Conservation (phyloP, 257 asterid species). For the Scutellaria barbata region DNA sequence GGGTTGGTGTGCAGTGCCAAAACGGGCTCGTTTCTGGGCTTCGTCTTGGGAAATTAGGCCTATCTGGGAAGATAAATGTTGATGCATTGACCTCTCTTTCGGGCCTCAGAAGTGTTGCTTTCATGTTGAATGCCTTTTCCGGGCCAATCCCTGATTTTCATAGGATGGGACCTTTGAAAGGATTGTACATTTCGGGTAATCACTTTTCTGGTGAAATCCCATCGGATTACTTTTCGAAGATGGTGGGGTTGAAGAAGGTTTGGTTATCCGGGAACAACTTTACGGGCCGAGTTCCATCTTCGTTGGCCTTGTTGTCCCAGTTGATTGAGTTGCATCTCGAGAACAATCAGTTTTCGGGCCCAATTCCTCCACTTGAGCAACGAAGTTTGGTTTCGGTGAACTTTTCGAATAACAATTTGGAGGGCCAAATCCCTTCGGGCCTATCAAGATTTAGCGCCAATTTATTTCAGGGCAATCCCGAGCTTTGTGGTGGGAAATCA, state of each 20-base stretch:
- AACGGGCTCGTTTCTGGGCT: constrained; percentile 52
- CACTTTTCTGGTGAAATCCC: constrained; percentile 71
- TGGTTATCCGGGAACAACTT: constrained; percentile 68
- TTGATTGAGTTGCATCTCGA: constrained; percentile 65
- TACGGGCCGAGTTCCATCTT: constrained; percentile 64
- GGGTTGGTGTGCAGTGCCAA: constrained; percentile 61
- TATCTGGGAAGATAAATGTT: constrained; percentile 61
- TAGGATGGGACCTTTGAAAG: constrained; percentile 51
- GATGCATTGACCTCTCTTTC: constrained; percentile 59
- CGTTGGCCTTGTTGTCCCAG: constrained; percentile 42
- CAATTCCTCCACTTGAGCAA: constrained; percentile 56
- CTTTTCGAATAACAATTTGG: constrained; percentile 60
- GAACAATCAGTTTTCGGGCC: constrained; percentile 62
- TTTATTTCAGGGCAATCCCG: constrained; percentile 55
- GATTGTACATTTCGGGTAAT: constrained; percentile 55
- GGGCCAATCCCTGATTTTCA: constrained; percentile 71
- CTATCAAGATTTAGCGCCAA: constrained; percentile 41
- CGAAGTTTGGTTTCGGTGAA: constrained; percentile 45
- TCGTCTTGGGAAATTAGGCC: constrained; percentile 48
- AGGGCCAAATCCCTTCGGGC: constrained; percentile 58
- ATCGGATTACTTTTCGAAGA: constrained; percentile 46
- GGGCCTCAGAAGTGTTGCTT: constrained; percentile 50
- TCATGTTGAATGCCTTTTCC: constrained; percentile 53
- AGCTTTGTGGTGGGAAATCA: constrained; percentile 59
- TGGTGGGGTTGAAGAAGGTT: constrained; percentile 61